Percentiles rank a stretch among this genome's conserved stretches.
Evolutionary conservation across 345 rosid species (phyloP).

Genomic region (Theobroma cacao): DNA sequence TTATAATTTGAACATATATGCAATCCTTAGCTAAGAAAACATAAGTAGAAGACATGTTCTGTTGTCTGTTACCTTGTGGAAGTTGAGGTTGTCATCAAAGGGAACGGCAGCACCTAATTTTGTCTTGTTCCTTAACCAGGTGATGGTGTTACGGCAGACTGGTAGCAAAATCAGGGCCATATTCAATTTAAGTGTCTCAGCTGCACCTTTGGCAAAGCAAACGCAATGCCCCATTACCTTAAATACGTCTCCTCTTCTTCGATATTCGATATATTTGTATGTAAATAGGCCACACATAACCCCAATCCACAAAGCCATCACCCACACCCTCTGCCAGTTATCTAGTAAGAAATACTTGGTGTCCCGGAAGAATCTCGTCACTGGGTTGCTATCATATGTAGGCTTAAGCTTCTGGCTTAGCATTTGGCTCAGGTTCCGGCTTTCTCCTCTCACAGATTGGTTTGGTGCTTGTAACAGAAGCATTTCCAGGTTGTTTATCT

Average conservation of each 20-base stretch:
- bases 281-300: slow-evolving; percentile 57
- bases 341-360: slow-evolving; percentile 55
- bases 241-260: slow-evolving; percentile 46
- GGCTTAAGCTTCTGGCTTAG: slow-evolving; percentile 79
- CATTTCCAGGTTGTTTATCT: slow-evolving; percentile 66
- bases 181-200: slow-evolving; percentile 64
- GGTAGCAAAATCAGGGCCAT: slow-evolving; percentile 81
- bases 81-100: slow-evolving; percentile 84
- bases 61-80: slow-evolving; percentile 57
- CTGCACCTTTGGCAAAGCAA: slow-evolving; percentile 80
- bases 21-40: background rate
- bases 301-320: slow-evolving; percentile 54
- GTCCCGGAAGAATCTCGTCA: slow-evolving; percentile 37
- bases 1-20: background rate
- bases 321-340: slow-evolving; percentile 84
- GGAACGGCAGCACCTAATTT: slow-evolving; percentile 64
- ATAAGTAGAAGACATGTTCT: background rate
- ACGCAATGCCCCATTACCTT: slow-evolving; percentile 68
- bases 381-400: slow-evolving; percentile 42
- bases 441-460: slow-evolving; percentile 58
- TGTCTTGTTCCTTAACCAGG: slow-evolving; percentile 78
- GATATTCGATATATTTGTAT: slow-evolving; percentile 56
- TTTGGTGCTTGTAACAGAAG: slow-evolving; percentile 58
- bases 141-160: slow-evolving; percentile 75
- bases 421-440: slow-evolving; percentile 62